phyloP scores from a whole-genome alignment of 2,329 filamentous ascomycete genomes.

The Ophiocordyceps unilateralis region DNA sequence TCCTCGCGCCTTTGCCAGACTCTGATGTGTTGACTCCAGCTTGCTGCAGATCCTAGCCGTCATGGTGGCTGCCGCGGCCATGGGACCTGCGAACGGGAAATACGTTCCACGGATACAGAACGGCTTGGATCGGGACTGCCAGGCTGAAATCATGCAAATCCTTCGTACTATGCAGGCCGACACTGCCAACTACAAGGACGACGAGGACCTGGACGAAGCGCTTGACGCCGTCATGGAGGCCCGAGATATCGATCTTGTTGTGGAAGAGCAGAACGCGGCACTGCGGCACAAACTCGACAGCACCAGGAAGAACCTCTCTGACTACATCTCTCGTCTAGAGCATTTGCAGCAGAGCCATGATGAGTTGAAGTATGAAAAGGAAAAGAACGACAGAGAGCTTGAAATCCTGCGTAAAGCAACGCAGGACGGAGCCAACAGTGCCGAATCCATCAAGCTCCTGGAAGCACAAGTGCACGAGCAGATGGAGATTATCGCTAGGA shows the following conservation, averaged over 20 bases:
- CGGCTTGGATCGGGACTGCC: constrained; percentile 22
- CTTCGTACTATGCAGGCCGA: constrained; percentile 24
- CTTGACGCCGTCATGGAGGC: constrained; percentile 22
- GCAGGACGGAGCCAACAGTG: constrained; percentile 33
- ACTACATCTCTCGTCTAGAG: constrained; percentile 41
- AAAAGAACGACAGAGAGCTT: constrained; percentile 36
- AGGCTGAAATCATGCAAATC: constrained; percentile 27
- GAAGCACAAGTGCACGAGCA: constrained; percentile 45
- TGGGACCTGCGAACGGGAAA: constrained; percentile 35
- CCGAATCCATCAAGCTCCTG: constrained; percentile 33
- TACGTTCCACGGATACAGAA: constrained; percentile 31
- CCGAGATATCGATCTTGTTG: constrained; percentile 36
- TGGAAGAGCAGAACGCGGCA: constrained; percentile 36
- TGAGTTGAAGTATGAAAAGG: constrained; percentile 44
- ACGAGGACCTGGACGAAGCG: constrained; percentile 21
- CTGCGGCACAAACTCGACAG: constrained; percentile 33
- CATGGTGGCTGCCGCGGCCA: constrained; percentile 42
- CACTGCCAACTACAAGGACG: constrained; percentile 16
- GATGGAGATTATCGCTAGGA: constrained; percentile 49
- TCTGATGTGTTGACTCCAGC: neutral
- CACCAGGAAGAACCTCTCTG: constrained; percentile 38
- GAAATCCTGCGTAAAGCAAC: constrained; percentile 31
- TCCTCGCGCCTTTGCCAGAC: neutral
- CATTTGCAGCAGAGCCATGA: constrained; percentile 46
- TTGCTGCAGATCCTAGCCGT: constrained; percentile 37